Conservation (phyloP, 306 rosid genomes). For the Luffa acutangula region DNA sequence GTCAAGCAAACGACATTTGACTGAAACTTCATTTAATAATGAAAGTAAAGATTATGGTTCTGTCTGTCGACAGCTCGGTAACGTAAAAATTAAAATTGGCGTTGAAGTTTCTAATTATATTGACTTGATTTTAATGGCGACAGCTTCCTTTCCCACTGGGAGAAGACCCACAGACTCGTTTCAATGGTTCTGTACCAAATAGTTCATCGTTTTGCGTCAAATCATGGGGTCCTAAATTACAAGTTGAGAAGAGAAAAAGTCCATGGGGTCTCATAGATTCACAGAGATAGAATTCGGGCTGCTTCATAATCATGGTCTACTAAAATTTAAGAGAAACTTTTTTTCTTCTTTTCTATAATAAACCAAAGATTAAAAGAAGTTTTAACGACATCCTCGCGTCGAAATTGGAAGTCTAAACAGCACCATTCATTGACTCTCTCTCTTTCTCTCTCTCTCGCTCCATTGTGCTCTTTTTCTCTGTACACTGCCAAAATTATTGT, state of each 20-base stretch:
- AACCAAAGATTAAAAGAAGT: background rate
- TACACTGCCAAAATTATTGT: constrained; percentile 11
- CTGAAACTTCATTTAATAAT: background rate
- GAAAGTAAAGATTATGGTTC: background rate
- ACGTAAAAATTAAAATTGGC: background rate
- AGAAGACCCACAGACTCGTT: background rate
- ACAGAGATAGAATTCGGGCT: background rate
- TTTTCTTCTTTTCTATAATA: background rate
- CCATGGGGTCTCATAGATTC: background rate
- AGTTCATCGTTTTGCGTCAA: background rate
- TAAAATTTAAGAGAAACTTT: background rate
- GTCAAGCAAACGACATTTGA: background rate
- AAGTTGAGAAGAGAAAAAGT: background rate
- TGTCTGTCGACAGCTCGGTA: background rate
- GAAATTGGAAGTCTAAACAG: background rate
- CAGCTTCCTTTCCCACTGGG: background rate
- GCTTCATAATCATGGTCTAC: background rate
- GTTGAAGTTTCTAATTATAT: background rate
- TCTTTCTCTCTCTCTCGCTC: background rate
- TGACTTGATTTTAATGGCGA: background rate
- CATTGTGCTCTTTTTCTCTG: background rate
- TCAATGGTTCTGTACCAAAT: background rate
- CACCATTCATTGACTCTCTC: background rate
- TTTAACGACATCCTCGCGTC: background rate
- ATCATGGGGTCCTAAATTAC: background rate